phyloP scores from a whole-genome alignment of 1,139 yeast species.

The Geotrichum aggregatum region DNA sequence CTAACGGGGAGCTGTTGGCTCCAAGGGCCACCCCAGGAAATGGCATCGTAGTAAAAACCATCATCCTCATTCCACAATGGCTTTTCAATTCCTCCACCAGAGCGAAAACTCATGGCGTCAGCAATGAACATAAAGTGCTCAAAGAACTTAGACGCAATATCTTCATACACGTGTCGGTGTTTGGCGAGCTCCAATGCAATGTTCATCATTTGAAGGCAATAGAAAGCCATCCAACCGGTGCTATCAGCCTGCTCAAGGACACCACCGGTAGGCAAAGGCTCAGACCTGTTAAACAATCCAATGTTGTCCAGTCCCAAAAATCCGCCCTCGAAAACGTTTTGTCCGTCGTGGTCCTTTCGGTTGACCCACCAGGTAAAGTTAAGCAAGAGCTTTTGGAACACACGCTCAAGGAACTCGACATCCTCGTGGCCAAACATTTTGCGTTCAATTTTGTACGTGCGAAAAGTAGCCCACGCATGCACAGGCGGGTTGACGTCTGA shows the following conservation, averaged over 20 bases:
- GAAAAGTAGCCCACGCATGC: conserved; percentile 93
- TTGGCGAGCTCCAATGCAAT: conserved; percentile 89
- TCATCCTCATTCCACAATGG: conserved; percentile 91
- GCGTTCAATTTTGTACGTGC: conserved; percentile 85
- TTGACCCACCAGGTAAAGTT: conserved; percentile 99
- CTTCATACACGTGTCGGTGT: conserved; percentile 83
- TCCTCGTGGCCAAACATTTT: conserved; percentile 82
- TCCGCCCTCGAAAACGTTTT: conserved; percentile 92
- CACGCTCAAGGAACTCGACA: conserved; percentile 79
- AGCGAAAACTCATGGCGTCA: conserved; percentile 84
- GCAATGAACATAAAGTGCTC: conserved; percentile 91
- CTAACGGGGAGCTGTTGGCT: conserved; percentile 78
- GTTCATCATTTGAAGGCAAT: conserved; percentile 84
- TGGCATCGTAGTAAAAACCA: conserved; percentile 87
- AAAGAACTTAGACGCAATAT: conserved; percentile 91
- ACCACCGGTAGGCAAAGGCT: conserved; percentile 93
- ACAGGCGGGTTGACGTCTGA: conserved; percentile 96
- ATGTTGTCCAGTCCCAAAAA: conserved; percentile 91
- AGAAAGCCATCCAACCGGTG: conserved; percentile 98
- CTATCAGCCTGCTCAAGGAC: conserved; percentile 91
- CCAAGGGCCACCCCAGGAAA: conserved; percentile 72
- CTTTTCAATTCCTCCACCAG: conserved; percentile 49
- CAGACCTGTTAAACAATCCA: conserved; percentile 91
- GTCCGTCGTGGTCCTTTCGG: conserved; percentile 83
- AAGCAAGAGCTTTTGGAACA: conserved; percentile 81